Base-by-base conservation (phyloP, 495 filamentous ascomycete species). In the Hypoxylon crocopeplum region DNA sequence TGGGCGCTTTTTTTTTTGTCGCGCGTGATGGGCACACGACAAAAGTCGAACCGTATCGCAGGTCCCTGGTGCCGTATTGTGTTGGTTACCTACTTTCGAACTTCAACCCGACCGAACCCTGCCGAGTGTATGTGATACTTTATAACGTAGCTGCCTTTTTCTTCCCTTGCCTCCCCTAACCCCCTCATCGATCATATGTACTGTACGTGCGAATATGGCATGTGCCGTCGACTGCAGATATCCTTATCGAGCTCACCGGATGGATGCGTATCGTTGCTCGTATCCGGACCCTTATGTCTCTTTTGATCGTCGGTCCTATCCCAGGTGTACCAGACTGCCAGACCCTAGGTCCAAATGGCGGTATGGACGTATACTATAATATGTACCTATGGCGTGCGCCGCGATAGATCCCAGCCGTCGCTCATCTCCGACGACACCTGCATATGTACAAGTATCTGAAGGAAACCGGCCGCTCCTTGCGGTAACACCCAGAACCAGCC, bases 11-110 rank as follows among this genome's bases (percentile, higher is more conserved):
- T n/a, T n/a, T n/a, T n/a, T n/a, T n/a, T n/a, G 24, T 27, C 30
- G 48, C 60, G 60, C 60, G 60, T 58, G 60, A 64, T 25, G 44
- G 49, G 36, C 53, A 41, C 50, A 50, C 39, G 55, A 59, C 44
- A 41, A n/a, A n/a, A 42, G 42, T 30, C 30, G 25, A 59, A n/a
- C 48, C 40, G 48, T 48, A 50, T 58, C 33, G 36, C 37, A 16
- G 29, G 22, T 21, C 41, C 20, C 16, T 33, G 21, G 11, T 45
- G 10, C 45, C 21, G 21, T 15, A 21, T 46, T 55, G 27, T 51
- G 17, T 24, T 12, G n/a, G n/a, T n/a, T n/a, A n/a, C n/a, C n/a
- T n/a, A n/a, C n/a, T n/a, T n/a, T n/a, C n/a, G n/a, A n/a, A n/a
- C n/a, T n/a, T n/a, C n/a, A n/a, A n/a, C 25, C 25, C 25, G 5